A percentile compares a stretch with the other conserved stretches of the same genome.
These are phyloP conservation scores for Pugionium dolabratum DNA, from an alignment of 345 rosid genomes.

Conservation along the genomic window DNA sequence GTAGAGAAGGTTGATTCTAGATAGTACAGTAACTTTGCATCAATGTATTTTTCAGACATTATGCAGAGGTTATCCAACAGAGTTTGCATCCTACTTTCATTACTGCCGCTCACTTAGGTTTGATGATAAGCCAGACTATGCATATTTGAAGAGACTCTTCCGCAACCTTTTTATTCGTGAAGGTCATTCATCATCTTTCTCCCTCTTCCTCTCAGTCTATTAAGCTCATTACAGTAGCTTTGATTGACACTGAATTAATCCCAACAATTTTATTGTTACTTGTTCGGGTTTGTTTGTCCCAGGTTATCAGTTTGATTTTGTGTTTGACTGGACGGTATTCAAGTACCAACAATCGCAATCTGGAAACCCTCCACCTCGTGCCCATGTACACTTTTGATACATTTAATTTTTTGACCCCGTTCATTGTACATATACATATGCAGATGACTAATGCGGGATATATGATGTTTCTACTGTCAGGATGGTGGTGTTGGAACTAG, in stretches of 20 bases:
- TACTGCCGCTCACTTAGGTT: conserved; percentile 92
- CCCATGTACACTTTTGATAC: conserved; percentile 33
- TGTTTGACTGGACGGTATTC: conserved; percentile 94
- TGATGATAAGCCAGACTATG: conserved; percentile 96
- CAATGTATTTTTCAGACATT: conserved; percentile 56
- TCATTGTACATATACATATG: not conserved
- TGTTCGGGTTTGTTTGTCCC: conserved; percentile 30
- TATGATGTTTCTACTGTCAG: conserved; percentile 43
- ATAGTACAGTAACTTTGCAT: conserved; percentile 29
- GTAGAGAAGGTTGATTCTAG: conserved; percentile 8
- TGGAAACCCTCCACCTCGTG: conserved; percentile 66
- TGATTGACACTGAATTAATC: not conserved
- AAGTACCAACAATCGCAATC: conserved; percentile 91
- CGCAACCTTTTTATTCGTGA: conserved; percentile 95
- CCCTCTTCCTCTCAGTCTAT: conserved; percentile 5
- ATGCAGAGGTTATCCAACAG: conserved; percentile 91
- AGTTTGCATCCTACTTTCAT: conserved; percentile 94
- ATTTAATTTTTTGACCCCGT: not conserved
- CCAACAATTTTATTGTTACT: conserved; percentile 9
- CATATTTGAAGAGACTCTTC: conserved; percentile 87
- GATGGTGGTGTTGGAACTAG: conserved; percentile 77
- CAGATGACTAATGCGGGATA: not conserved
- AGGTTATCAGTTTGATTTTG: conserved; percentile 97
- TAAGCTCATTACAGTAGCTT: conserved; percentile 8
- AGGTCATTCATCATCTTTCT: conserved; percentile 46